Evolutionary conservation across 73 alveolate genomes (phyloP).

Genomic region (Diophrys sp.): DNA sequence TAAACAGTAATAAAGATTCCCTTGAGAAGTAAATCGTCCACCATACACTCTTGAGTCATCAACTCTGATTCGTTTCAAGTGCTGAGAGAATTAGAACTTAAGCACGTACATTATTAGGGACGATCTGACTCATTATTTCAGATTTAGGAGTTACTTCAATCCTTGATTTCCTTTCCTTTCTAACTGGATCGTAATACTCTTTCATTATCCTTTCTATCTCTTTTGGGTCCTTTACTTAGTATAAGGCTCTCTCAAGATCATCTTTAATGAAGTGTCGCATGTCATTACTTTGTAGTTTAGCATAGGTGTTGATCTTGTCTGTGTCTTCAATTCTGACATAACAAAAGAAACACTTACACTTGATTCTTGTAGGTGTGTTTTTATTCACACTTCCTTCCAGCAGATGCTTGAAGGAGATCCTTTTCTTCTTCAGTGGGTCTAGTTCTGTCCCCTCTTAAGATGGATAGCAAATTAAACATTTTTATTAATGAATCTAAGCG

Average conservation of each 20-base stretch:
- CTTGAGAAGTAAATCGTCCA: slow-evolving; percentile 62
- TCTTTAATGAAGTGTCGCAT: neutral
- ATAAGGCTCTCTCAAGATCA: neutral
- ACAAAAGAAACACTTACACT: too few species aligned
- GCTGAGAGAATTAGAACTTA: neutral
- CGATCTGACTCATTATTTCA: neutral
- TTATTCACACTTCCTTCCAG: too few species aligned
- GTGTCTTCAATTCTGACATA: too few species aligned
- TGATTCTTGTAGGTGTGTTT: too few species aligned
- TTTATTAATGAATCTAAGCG: too few species aligned
- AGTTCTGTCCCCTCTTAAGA: too few species aligned
- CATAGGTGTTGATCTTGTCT: too few species aligned
- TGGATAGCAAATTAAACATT: too few species aligned
- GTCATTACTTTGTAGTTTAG: neutral
- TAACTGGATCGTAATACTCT: neutral
- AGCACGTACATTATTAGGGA: slow-evolving; percentile 9
- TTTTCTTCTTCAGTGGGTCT: too few species aligned
- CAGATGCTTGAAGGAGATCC: too few species aligned
- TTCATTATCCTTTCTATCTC: neutral
- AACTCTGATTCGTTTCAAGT: neutral
- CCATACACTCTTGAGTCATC: slow-evolving; percentile 44
- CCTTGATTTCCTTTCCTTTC: neutral
- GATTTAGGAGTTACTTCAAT: neutral
- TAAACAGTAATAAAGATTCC: slow-evolving; percentile 59
- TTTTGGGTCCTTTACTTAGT: neutral